Percentiles rank a stretch among this genome's conserved stretches.
phyloP scores from a whole-genome alignment of 768 basidiomycete genomes.

The Boletus reticulatus region DNA sequence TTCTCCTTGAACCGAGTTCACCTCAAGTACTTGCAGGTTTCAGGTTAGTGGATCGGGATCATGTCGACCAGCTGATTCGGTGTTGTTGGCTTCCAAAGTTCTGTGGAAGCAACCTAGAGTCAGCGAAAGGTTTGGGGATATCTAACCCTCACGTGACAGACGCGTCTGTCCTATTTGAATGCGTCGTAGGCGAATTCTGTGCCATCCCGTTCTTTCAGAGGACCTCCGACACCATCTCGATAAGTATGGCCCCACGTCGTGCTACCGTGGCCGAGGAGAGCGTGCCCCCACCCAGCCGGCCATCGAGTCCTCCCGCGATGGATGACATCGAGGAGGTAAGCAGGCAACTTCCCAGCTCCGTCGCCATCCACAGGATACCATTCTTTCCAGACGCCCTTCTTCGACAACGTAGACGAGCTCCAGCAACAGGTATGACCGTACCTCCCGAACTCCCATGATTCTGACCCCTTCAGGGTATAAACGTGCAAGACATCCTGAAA shows the following conservation, averaged over 20 bases:
- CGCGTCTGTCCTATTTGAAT: conserved; percentile 15
- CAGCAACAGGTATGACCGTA: conserved; percentile 64
- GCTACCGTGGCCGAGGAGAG: conserved; percentile 24
- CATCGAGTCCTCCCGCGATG: conserved; percentile 19
- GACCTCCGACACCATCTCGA: neutral
- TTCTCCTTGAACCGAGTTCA: too few relatives aligned
- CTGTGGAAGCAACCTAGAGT: too few relatives aligned
- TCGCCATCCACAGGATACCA: neutral
- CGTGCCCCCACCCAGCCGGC: conserved; percentile 26
- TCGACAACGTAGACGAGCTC: conserved; percentile 81
- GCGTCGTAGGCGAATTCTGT: neutral
- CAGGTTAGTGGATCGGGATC: too few relatives aligned
- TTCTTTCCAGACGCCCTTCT: conserved; percentile 51
- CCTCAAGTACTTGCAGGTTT: too few relatives aligned
- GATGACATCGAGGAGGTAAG: conserved; percentile 45
- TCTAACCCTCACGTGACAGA: conserved; percentile 19
- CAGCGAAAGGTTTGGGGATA: neutral
- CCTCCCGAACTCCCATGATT: conserved; percentile 3
- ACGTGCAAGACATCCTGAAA: conserved; percentile 92
- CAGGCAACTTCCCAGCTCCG: neutral
- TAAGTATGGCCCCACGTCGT: conserved; percentile 31
- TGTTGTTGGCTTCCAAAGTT: neutral
- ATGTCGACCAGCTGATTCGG: neutral
- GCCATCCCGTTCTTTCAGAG: neutral
- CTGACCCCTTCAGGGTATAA: conserved; percentile 68